A percentile compares a stretch with the other conserved stretches of the same genome.
These are phyloP conservation scores for Ceratobasidium sp. DNA, from an alignment of 1,284 basidiomycete species.

Conservation along the genomic window DNA sequence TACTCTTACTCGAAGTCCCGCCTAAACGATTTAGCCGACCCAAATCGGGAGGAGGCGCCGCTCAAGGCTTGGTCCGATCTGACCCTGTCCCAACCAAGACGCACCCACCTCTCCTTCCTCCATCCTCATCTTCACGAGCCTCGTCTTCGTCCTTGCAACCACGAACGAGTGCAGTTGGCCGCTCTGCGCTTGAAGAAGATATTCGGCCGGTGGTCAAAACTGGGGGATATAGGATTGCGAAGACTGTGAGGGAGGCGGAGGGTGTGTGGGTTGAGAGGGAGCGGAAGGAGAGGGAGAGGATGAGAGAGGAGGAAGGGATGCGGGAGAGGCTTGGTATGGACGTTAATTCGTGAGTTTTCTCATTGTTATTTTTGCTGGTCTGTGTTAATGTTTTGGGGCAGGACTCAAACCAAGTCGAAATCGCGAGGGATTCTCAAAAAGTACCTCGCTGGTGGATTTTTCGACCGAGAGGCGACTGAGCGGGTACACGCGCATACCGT, in stretches of 20 bases:
- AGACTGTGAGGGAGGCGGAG: constrained; percentile 39
- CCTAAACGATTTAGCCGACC: constrained; percentile 25
- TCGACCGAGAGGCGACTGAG: neutral
- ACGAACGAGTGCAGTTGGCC: constrained; percentile 8
- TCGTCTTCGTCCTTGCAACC: no score
- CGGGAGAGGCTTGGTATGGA: constrained; percentile 1
- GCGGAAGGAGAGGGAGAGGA: constrained; percentile 18
- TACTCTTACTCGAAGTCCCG: neutral
- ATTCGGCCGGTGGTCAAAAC: neutral
- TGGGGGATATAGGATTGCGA: constrained; percentile 29
- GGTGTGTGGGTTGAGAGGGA: constrained; percentile 22
- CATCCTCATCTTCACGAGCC: no score
- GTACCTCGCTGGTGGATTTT: constrained; percentile 2
- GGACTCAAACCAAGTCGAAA: neutral
- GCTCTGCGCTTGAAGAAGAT: constrained; percentile 1
- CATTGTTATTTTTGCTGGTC: neutral
- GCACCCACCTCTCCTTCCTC: neutral
- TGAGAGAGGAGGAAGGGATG: constrained; percentile 28
- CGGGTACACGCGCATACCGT: constrained; percentile 26
- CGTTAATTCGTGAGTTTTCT: neutral
- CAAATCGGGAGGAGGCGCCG: constrained; percentile 30
- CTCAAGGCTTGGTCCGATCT: constrained; percentile 30
- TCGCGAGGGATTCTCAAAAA: neutral
- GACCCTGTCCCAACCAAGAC: neutral
- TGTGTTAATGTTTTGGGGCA: neutral